Evolutionary conservation across 306 rosid species (phyloP).

Genomic region (Fragaria nilgerrensis): DNA sequence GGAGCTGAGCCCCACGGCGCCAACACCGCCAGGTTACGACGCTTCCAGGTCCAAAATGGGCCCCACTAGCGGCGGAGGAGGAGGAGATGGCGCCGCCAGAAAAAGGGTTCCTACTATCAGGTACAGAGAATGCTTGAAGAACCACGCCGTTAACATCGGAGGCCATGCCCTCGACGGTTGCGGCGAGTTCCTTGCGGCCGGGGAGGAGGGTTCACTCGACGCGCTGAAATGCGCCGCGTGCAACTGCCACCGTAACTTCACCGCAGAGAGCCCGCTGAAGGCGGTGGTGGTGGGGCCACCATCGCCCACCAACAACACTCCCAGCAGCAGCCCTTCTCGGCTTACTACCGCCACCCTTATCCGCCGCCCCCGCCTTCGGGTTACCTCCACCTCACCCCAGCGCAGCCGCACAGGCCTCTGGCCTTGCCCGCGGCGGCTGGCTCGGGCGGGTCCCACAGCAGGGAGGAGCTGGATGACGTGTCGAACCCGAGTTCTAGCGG

Average conservation of each 20-base stretch:
- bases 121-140: constrained; percentile 80
- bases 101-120: constrained; percentile 26
- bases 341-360: constrained; percentile 41
- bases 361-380: constrained; percentile 45
- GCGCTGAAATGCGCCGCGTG: constrained; percentile 89
- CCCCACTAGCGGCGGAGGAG: constrained; percentile 16
- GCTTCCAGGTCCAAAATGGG: constrained; percentile 29
- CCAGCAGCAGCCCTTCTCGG: constrained; percentile 38
- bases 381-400: constrained; percentile 48
- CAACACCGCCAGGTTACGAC: constrained; percentile 43
- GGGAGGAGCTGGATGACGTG: constrained; percentile 56
- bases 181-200: constrained; percentile 76
- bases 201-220: constrained; percentile 71
- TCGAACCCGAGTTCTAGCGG: constrained; percentile 86
- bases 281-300: constrained; percentile 14
- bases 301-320: constrained; percentile 19
- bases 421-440: constrained; percentile 44
- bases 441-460: constrained; percentile 38
- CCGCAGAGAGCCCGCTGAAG: constrained; percentile 55
- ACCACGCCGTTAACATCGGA: constrained; percentile 68
- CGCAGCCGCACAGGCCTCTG: constrained; percentile 44
- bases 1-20: constrained; percentile 43
- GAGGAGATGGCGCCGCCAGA: constrained; percentile 14
- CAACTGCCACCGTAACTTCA: constrained; percentile 92
- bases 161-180: constrained; percentile 86